phyloP scores from a whole-genome alignment of 345 rosid species.

The Linum trigynum region DNA sequence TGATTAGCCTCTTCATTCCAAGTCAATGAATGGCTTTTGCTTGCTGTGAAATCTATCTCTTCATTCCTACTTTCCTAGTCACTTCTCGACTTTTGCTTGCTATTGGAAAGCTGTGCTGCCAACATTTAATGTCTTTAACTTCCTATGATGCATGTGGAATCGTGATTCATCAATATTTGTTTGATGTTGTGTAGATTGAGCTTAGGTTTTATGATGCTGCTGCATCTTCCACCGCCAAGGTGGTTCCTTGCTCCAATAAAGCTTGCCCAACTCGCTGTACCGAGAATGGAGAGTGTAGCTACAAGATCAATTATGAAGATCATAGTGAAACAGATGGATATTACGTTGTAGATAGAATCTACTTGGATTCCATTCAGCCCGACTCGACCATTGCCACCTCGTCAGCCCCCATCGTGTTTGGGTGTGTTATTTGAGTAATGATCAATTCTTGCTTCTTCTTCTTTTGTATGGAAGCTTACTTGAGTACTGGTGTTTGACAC shows the following conservation, averaged over 20 bases:
- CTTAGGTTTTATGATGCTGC: slow-evolving; percentile 67
- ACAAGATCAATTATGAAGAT: slow-evolving; percentile 82
- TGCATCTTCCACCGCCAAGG: slow-evolving; percentile 53
- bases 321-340: slow-evolving; percentile 90
- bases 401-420: slow-evolving; percentile 68
- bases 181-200: slow-evolving; percentile 40
- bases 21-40: too few species aligned
- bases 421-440: slow-evolving; percentile 37
- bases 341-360: slow-evolving; percentile 59
- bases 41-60: too few species aligned
- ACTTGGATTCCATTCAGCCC: slow-evolving; percentile 63
- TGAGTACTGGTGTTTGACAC: slow-evolving; percentile 15
- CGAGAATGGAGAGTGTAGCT: slow-evolving; percentile 59
- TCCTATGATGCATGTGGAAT: too few species aligned
- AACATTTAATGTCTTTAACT: too few species aligned
- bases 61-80: too few species aligned
- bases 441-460: neutral
- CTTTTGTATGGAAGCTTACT: slow-evolving; percentile 10
- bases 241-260: slow-evolving; percentile 38
- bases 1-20: too few species aligned
- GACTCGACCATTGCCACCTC: slow-evolving; percentile 59
- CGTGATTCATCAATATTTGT: neutral
- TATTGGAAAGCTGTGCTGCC: too few species aligned
- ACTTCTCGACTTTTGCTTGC: too few species aligned
- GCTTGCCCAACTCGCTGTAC: neutral